These are phyloP conservation scores for Zygosaccharomyces kombuchaensis DNA, from an alignment of 805 yeast species.

Conservation along the genomic window DNA sequence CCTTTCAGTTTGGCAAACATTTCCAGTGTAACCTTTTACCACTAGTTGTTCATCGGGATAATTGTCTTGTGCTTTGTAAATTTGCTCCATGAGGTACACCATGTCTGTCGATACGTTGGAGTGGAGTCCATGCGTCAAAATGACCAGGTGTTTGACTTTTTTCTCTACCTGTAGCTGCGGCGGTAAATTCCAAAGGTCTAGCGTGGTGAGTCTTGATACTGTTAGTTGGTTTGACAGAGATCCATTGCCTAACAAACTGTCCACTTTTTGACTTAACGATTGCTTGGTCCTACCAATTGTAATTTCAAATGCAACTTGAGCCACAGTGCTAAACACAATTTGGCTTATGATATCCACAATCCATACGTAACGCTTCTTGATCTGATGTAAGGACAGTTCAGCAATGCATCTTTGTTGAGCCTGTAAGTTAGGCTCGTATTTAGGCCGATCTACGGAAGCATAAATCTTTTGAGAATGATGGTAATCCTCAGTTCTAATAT, in stretches of 20 bases:
- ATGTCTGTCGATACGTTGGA: constrained; percentile 74
- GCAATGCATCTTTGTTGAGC: constrained; percentile 62
- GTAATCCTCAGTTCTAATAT: constrained; percentile 54
- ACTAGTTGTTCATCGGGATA: constrained; percentile 44
- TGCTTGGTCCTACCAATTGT: constrained; percentile 43
- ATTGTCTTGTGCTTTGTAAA: constrained; percentile 43
- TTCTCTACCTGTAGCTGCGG: constrained; percentile 21
- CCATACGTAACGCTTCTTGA: constrained; percentile 60
- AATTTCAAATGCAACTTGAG: constrained; percentile 61
- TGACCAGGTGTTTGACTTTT: constrained; percentile 58
- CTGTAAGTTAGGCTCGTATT: constrained; percentile 62
- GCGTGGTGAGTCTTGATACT: constrained; percentile 51
- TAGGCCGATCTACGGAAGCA: constrained; percentile 74
- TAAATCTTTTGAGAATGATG: constrained; percentile 47
- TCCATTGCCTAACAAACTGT: constrained; percentile 29
- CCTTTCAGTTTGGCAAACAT: constrained; percentile 73
- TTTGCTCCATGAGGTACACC: constrained; percentile 66
- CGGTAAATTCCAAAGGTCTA: constrained; percentile 71
- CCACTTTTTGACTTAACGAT: constrained; percentile 19
- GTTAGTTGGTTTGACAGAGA: constrained; percentile 36
- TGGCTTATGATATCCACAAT: constrained; percentile 67
- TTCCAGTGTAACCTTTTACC: constrained; percentile 65
- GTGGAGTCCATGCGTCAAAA: constrained; percentile 74
- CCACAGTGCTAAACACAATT: constrained; percentile 58
- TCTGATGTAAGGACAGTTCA: constrained; percentile 60